These are phyloP conservation scores for Platanthera zijinensis DNA, from an alignment of 106 monocot species.

Conservation along the genomic window DNA sequence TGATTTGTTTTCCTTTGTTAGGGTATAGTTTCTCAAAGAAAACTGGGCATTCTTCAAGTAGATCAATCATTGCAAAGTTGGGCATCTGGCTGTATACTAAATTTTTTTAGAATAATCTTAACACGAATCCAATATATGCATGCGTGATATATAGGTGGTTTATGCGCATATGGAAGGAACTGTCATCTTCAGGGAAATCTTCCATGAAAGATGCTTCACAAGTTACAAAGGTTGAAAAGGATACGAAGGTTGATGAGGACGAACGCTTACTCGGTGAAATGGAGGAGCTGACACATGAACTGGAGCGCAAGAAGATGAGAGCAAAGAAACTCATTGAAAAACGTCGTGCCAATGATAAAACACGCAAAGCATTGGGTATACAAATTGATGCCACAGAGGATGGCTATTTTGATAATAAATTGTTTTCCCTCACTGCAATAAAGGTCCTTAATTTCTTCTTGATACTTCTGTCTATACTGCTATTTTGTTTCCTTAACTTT, in stretches of 20 bases:
- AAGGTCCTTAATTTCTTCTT: constrained; percentile 43
- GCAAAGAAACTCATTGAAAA: constrained; percentile 64
- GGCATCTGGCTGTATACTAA: background rate
- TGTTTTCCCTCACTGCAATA: constrained; percentile 78
- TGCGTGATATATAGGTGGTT: constrained; percentile 55
- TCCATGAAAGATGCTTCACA: constrained; percentile 16
- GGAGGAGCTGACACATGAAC: constrained; percentile 69
- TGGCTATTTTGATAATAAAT: constrained; percentile 57
- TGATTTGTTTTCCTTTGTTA: background rate
- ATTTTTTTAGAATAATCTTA: background rate
- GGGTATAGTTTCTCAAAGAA: background rate
- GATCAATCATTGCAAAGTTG: background rate
- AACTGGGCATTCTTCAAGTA: background rate
- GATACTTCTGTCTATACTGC: background rate
- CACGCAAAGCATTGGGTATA: constrained; percentile 73
- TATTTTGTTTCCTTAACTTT: background rate
- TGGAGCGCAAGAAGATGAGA: constrained; percentile 78
- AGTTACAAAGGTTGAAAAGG: constrained; percentile 20
- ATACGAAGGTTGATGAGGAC: constrained; percentile 58
- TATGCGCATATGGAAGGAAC: constrained; percentile 54
- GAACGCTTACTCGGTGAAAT: constrained; percentile 80
- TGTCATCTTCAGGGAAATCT: constrained; percentile 25
- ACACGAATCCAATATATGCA: background rate
- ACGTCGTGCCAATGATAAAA: constrained; percentile 80
- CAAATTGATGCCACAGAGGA: constrained; percentile 95